These are phyloP conservation scores for Xylariaceae sp. DNA, from an alignment of 2,329 filamentous ascomycete species.

Conservation along the genomic window DNA sequence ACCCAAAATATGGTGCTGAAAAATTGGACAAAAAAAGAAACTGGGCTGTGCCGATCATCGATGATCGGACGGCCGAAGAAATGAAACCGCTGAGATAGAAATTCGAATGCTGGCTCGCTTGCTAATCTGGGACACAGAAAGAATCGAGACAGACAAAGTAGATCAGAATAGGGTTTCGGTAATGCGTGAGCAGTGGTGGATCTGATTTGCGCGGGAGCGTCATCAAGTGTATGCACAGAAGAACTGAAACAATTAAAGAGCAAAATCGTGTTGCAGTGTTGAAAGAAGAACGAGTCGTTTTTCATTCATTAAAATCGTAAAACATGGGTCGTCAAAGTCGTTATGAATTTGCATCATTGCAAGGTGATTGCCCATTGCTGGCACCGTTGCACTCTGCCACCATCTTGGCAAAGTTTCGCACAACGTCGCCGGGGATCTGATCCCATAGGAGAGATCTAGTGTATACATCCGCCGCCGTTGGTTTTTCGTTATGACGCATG, in stretches of 20 bases:
- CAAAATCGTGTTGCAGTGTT: slow-evolving; percentile 6
- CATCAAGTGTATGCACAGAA: slow-evolving; percentile 41
- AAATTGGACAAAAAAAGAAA: slow-evolving; percentile 23
- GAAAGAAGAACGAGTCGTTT: slow-evolving; percentile 25
- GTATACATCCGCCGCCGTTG: slow-evolving; percentile 85
- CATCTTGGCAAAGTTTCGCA: slow-evolving; percentile 91
- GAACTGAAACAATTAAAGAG: slow-evolving; percentile 40
- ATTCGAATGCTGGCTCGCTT: slow-evolving; percentile 48
- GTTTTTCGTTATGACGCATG: slow-evolving; percentile 76
- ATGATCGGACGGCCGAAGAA: slow-evolving; percentile 10
- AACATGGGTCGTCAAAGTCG: slow-evolving; percentile 47
- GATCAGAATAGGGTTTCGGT: slow-evolving; percentile 41
- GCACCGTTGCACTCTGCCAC: slow-evolving; percentile 74
- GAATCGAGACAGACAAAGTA: slow-evolving; percentile 39
- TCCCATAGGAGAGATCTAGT: slow-evolving; percentile 93
- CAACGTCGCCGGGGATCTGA: slow-evolving; percentile 89
- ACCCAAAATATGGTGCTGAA: slow-evolving; percentile 34
- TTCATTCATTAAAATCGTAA: slow-evolving; percentile 45
- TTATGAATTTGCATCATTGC: slow-evolving; percentile 53
- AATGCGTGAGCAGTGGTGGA: slow-evolving; percentile 44
- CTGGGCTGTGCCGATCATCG: slow-evolving; percentile 3
- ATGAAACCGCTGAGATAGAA: slow-evolving; percentile 31
- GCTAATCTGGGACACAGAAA: slow-evolving; percentile 43
- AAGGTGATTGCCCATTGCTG: slow-evolving; percentile 50
- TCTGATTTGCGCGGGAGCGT: slow-evolving; percentile 45